These are phyloP conservation scores for Ochetophila trinervis DNA, from an alignment of 306 rosid species.

Conservation along the genomic window DNA sequence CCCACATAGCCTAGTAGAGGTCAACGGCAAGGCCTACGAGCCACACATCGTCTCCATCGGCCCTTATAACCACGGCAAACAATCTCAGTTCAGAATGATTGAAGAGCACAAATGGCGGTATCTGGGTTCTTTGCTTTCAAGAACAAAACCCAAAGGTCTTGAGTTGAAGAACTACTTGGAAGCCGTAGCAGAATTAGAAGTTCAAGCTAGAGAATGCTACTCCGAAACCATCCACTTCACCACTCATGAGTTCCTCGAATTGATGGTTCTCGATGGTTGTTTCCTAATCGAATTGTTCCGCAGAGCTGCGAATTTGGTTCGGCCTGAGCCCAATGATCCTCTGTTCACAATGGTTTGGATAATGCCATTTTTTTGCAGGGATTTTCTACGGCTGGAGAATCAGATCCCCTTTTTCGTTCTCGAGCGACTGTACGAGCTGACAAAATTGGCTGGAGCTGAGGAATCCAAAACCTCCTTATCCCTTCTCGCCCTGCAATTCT, in stretches of 20 bases:
- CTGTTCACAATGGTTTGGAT: slow-evolving; percentile 48
- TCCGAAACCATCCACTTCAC: slow-evolving; percentile 35
- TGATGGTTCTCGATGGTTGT: slow-evolving; percentile 68
- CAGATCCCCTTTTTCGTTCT: slow-evolving; percentile 68
- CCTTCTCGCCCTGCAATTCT: slow-evolving; percentile 43
- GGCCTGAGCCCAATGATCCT: slow-evolving; percentile 42
- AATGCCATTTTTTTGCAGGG: slow-evolving; percentile 42
- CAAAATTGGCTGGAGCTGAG: slow-evolving; percentile 15
- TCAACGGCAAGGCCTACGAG: slow-evolving; percentile 46
- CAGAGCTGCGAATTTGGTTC: slow-evolving; percentile 25
- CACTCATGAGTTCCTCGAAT: slow-evolving; percentile 38
- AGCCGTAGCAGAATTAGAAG: slow-evolving; percentile 33
- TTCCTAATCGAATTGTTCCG: slow-evolving; percentile 56
- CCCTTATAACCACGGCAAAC: slow-evolving; percentile 47
- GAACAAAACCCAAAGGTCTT: slow-evolving; percentile 25
- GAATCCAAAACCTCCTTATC: slow-evolving; percentile 17
- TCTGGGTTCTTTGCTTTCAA: slow-evolving; percentile 35
- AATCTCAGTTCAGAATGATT: slow-evolving; percentile 42
- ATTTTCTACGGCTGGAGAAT: slow-evolving; percentile 67
- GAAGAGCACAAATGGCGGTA: slow-evolving; percentile 64
- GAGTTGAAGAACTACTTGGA: slow-evolving; percentile 18
- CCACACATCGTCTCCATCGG: slow-evolving; percentile 74
- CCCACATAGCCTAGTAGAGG: slow-evolving; percentile 44
- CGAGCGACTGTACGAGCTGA: slow-evolving; percentile 29
- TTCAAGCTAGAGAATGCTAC: slow-evolving; percentile 48